Conservation (phyloP, 305 asterid genomes). For the Fraxinus nigra region DNA sequence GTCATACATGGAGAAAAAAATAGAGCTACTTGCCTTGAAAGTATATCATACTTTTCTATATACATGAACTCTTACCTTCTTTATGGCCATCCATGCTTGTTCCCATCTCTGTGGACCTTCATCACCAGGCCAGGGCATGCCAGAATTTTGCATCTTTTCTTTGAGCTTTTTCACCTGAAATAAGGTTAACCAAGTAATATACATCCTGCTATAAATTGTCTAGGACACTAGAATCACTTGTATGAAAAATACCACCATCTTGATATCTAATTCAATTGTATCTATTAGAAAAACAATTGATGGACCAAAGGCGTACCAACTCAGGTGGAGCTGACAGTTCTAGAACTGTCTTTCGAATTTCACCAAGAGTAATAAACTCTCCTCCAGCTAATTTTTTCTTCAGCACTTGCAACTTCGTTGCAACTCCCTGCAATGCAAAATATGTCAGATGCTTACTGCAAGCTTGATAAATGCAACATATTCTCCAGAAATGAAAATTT, state of each 20-base stretch:
- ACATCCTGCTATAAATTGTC: slow-evolving; percentile 7
- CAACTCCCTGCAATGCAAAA: slow-evolving; percentile 60
- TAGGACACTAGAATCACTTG: slow-evolving; percentile 14
- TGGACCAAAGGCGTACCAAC: slow-evolving; percentile 56
- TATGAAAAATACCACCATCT: slow-evolving; percentile 7
- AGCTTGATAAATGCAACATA: background rate
- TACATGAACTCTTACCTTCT: slow-evolving; percentile 52
- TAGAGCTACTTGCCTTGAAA: background rate
- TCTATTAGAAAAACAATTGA: slow-evolving; percentile 13
- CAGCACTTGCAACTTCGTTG: slow-evolving; percentile 53
- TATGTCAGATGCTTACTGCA: background rate
- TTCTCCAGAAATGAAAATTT: background rate
- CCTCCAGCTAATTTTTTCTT: slow-evolving; percentile 57
- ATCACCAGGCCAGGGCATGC: slow-evolving; percentile 99
- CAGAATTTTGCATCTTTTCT: slow-evolving; percentile 82
- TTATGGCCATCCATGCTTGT: slow-evolving; percentile 98
- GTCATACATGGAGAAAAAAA: background rate
- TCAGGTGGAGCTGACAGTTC: slow-evolving; percentile 82
- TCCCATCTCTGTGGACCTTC: slow-evolving; percentile 94
- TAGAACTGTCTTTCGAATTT: slow-evolving; percentile 73
- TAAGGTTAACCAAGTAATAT: slow-evolving; percentile 25
- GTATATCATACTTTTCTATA: background rate
- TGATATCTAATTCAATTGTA: slow-evolving; percentile 12
- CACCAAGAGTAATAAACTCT: slow-evolving; percentile 60
- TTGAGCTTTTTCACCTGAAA: slow-evolving; percentile 83